phyloP scores from a whole-genome alignment of 2,329 filamentous ascomycete genomes.

The Sclerotinia subarctica region DNA sequence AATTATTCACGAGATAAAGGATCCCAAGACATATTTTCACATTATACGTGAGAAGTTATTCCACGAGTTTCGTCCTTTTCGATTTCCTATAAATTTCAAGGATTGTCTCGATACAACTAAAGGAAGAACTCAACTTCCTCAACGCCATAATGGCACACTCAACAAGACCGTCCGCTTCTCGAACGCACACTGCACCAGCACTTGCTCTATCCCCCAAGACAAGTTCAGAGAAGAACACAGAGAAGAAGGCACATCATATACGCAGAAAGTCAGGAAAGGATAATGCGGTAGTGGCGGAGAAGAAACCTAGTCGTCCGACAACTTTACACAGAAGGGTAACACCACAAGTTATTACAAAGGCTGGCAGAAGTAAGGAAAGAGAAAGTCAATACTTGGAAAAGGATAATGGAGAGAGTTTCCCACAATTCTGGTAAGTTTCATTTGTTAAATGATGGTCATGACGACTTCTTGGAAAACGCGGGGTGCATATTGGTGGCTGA shows the following conservation, averaged over 20 bases:
- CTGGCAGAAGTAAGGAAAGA: constrained; percentile 20
- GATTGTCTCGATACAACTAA: neutral
- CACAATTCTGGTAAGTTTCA: constrained; percentile 56
- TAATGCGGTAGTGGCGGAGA: constrained; percentile 26
- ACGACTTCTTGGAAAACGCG: constrained; percentile 32
- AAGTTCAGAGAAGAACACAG: constrained; percentile 24
- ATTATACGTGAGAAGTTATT: neutral
- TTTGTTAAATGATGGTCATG: constrained; percentile 1
- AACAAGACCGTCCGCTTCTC: constrained; percentile 30
- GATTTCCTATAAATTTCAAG: neutral
- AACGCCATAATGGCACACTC: constrained; percentile 33
- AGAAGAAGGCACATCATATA: constrained; percentile 22
- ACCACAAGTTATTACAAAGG: constrained; percentile 29
- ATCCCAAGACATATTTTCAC: neutral
- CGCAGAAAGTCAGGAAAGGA: constrained; percentile 35
- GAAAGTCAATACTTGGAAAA: constrained; percentile 29
- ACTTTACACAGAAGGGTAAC: constrained; percentile 26
- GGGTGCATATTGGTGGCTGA: constrained; percentile 30
- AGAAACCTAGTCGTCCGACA: constrained; percentile 29
- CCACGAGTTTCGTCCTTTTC: neutral
- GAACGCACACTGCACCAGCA: constrained; percentile 24
- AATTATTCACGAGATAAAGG: neutral
- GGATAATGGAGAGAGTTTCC: constrained; percentile 60
- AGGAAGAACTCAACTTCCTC: constrained; percentile 8
- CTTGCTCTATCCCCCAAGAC: constrained; percentile 30